These are phyloP conservation scores for Leccinum disarticulatum DNA, from an alignment of 768 basidiomycete species.

Conservation along the genomic window DNA sequence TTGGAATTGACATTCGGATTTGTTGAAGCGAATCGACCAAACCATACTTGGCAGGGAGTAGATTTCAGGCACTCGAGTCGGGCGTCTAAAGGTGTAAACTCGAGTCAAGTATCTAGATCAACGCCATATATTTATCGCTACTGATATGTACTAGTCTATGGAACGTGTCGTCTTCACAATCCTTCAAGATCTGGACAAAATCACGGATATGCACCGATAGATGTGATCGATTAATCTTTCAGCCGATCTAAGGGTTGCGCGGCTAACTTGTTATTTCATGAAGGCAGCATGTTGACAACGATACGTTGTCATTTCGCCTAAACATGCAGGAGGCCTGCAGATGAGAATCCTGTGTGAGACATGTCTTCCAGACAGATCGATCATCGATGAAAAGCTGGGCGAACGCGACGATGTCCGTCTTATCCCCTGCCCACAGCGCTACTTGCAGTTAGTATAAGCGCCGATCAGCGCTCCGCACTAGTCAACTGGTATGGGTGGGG, in stretches of 20 bases:
- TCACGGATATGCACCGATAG: neutral
- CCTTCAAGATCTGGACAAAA: neutral
- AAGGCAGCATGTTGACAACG: neutral
- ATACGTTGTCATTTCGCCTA: neutral
- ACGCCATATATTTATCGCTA: neutral
- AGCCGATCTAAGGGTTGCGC: neutral
- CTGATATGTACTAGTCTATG: neutral
- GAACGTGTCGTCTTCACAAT: neutral
- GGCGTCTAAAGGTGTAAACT: neutral
- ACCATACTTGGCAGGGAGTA: neutral
- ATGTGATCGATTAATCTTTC: neutral
- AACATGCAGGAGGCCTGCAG: neutral
- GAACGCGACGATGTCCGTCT: neutral
- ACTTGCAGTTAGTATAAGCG: neutral
- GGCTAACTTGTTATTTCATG: slow-evolving; percentile 7
- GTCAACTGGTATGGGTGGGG: neutral
- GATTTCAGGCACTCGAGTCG: neutral
- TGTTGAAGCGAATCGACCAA: neutral
- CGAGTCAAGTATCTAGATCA: neutral
- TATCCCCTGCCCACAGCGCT: neutral
- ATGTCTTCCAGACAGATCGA: neutral
- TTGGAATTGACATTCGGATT: neutral
- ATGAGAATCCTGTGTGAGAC: neutral
- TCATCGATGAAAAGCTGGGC: neutral
- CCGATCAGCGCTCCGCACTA: neutral